phyloP scores from a whole-genome alignment of 139 green algal genomes.

The Tetradesmus lagerheimii region DNA sequence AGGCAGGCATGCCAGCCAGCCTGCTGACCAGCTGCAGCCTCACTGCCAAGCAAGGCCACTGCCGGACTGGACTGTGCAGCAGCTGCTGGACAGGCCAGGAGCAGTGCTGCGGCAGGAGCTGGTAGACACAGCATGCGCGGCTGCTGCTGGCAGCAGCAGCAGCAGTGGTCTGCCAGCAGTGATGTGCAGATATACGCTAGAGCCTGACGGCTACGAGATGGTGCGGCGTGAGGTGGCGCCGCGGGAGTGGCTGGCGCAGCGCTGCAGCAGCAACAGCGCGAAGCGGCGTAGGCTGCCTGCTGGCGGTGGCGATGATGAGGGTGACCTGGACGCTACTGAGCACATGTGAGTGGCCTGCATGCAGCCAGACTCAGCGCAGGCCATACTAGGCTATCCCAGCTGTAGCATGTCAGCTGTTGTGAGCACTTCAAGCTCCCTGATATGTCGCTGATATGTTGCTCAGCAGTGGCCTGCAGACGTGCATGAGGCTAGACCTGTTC shows the following conservation, averaged over 20 bases:
- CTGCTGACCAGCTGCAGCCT: not conserved
- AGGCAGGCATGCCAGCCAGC: not conserved
- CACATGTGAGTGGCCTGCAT: not conserved
- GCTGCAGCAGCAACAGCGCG: not conserved
- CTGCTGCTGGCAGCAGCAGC: not conserved
- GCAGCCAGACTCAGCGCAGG: not conserved
- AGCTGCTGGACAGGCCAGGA: conserved; percentile 20
- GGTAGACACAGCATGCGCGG: not conserved
- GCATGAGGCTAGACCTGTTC: too few species aligned
- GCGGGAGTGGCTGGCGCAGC: conserved; percentile 22
- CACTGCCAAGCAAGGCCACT: not conserved
- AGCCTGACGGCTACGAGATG: not conserved
- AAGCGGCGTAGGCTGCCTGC: conserved; percentile 4
- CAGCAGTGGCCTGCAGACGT: too few species aligned
- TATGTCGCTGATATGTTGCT: too few species aligned
- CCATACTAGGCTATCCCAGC: too few species aligned
- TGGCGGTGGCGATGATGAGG: not conserved
- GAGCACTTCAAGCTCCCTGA: too few species aligned
- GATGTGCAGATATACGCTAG: not conserved
- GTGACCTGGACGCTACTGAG: not conserved
- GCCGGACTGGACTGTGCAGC: conserved; percentile 7
- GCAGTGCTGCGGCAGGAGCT: conserved; percentile 31
- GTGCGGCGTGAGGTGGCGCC: not conserved
- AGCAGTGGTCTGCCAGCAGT: conserved; percentile 29
- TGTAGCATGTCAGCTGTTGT: too few species aligned